phyloP scores from a whole-genome alignment of 2,329 filamentous ascomycete species.

The Bisporella sp. region DNA sequence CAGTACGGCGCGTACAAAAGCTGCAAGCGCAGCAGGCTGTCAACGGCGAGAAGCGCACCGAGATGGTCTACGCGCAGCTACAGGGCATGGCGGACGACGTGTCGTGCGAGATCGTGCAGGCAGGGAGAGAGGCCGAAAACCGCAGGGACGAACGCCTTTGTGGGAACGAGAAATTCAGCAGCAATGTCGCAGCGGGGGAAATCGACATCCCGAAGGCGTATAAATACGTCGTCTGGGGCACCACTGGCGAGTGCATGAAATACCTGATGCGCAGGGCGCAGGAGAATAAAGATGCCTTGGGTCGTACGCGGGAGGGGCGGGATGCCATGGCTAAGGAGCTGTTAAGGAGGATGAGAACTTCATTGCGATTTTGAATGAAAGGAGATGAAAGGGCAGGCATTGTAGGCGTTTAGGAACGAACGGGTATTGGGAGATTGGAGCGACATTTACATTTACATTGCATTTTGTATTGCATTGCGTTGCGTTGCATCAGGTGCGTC shows the following conservation, averaged over 20 bases:
- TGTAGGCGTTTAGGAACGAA: too few relatives aligned
- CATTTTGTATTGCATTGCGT: too few relatives aligned
- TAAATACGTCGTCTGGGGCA: slow-evolving; percentile 66
- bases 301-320: slow-evolving; percentile 53
- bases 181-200: too few relatives aligned
- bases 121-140: slow-evolving; percentile 21
- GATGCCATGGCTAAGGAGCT: slow-evolving; percentile 58
- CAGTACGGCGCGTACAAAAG: slow-evolving; percentile 51
- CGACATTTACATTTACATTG: too few relatives aligned
- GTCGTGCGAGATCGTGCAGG: slow-evolving; percentile 50
- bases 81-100: slow-evolving; percentile 97
- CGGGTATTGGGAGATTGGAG: too few relatives aligned
- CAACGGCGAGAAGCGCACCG: slow-evolving; percentile 30
- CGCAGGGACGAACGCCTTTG: slow-evolving; percentile 16
- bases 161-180: not conserved
- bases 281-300: slow-evolving; percentile 67
- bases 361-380: not conserved
- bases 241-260: slow-evolving; percentile 73
- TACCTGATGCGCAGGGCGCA: slow-evolving; percentile 61
- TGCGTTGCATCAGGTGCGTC: too few relatives aligned
- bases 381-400: too few relatives aligned
- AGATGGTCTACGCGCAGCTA: slow-evolving; percentile 67
- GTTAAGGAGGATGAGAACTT: slow-evolving; percentile 43
- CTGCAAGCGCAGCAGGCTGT: slow-evolving; percentile 38
- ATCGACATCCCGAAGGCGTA: slow-evolving; percentile 49